Evolutionary conservation across 345 rosid genomes (phyloP), one percentile per base, ranked within the genome.

Genomic region (Heritiera fomes): DNA sequence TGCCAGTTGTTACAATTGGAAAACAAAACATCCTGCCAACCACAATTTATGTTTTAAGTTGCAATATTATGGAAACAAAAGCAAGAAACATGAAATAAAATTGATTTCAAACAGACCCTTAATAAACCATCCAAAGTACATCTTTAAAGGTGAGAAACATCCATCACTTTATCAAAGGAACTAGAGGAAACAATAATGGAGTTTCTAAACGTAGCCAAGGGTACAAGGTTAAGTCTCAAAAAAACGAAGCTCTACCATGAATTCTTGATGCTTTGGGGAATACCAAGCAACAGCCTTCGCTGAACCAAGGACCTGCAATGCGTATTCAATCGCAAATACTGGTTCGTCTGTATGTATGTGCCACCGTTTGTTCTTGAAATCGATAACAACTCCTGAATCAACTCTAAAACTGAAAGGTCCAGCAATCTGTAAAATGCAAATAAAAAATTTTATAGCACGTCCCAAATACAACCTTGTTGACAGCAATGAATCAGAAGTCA

Each of bases 271-370:
- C 86, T 89, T 88, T 15, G 98, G 97, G 12, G 98, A 87, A 83
- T 88, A 96, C 99, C 97, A 96, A 64, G 97, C 97, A 55, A 89
- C 83, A 43, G 97, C 98, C 86, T 94, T 96, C 6, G 97, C 99
- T 23, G 98, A 96, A 76, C 81, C 89, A 81, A 94, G 97, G 80
- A 94, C 97, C 76, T 94, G 94, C 73, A 94, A 80, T 71, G 97
- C 98, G 78, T 92, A 90, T 78, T 96, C 98, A 2, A 94, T 8
- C 7, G 99, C 94, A 80, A 96, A 89, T 12, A 92, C 91, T 49
- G 97, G 83, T 65, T 96, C 90, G 32, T 84, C 84, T 60, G 86
- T 45, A 0, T n/a, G 76, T 32, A 92, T 74, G 6, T 77, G 85
- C 79, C 84, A 83, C 61, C 83, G 86, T 80, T 47, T 78, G 59